Percentiles rank a stretch among this genome's conserved stretches.
These are phyloP conservation scores for Acacia concinna DNA, from an alignment of 331 rosid species.

Conservation along the genomic window DNA sequence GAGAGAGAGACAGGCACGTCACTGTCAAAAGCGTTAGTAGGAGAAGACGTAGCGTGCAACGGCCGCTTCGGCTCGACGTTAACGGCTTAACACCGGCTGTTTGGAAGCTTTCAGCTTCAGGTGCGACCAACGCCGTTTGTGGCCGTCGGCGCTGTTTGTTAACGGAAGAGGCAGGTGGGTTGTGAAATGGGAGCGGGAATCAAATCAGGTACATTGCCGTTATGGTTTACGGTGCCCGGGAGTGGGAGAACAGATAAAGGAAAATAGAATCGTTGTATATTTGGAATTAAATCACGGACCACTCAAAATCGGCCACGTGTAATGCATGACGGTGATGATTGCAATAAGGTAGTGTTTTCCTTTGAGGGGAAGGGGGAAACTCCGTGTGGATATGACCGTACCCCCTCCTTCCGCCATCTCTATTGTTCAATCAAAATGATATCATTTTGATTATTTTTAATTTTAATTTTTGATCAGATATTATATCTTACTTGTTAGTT, in stretches of 20 bases:
- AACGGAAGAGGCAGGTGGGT: slow-evolving; percentile 1
- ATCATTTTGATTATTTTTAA: too few relatives aligned
- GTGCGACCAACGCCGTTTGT: slow-evolving; percentile 21
- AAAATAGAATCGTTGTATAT: too few relatives aligned
- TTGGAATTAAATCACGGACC: slow-evolving; percentile 26
- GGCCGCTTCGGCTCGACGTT: slow-evolving; percentile 34
- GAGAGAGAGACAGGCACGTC: slow-evolving; percentile 31
- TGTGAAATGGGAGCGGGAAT: slow-evolving; percentile 9
- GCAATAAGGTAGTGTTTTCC: neutral
- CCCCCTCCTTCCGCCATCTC: too few relatives aligned
- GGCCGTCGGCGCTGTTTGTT: neutral
- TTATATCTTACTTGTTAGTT: too few relatives aligned
- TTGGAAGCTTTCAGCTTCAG: neutral
- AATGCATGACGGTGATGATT: slow-evolving; percentile 25
- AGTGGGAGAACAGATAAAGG: neutral
- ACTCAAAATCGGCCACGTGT: slow-evolving; percentile 44
- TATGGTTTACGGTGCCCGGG: slow-evolving; percentile 25
- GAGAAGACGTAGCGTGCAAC: slow-evolving; percentile 43
- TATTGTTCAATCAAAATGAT: too few relatives aligned
- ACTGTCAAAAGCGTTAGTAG: slow-evolving; percentile 39
- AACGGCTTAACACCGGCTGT: neutral
- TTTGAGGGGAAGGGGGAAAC: slow-evolving; percentile 13
- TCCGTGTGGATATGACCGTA: slow-evolving; percentile 24
- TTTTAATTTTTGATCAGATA: too few relatives aligned
- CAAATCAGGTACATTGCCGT: slow-evolving; percentile 22